phyloP scores from a whole-genome alignment of 306 rosid genomes.

The Trifolium pratense region DNA sequence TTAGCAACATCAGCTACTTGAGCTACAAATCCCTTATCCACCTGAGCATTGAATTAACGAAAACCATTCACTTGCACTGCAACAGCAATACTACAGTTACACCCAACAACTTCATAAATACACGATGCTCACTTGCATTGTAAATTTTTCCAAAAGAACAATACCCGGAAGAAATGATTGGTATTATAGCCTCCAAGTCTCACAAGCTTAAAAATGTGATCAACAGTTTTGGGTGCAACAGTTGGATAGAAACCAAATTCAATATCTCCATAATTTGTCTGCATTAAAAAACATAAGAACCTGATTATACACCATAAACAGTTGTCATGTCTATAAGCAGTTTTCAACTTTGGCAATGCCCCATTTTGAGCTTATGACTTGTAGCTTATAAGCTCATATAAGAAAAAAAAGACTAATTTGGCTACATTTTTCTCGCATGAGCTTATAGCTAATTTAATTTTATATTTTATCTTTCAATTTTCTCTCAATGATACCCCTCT shows the following conservation, averaged over 20 bases:
- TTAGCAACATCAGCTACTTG: conserved; percentile 85
- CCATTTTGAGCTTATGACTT: no score
- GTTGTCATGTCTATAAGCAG: neutral
- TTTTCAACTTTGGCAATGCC: neutral
- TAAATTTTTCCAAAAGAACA: conserved; percentile 36
- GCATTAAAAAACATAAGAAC: conserved; percentile 40
- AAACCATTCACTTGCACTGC: conserved; percentile 40
- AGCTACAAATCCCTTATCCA: conserved; percentile 95
- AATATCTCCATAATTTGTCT: conserved; percentile 93
- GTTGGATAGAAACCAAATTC: conserved; percentile 92
- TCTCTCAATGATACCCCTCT: no score
- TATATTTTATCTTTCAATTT: no score
- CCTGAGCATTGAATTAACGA: conserved; percentile 53
- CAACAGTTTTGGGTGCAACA: conserved; percentile 91
- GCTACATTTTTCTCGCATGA: no score
- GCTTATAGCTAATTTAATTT: no score
- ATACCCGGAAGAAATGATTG: conserved; percentile 91
- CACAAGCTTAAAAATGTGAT: conserved; percentile 91
- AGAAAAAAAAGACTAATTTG: no score
- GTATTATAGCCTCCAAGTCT: conserved; percentile 92
- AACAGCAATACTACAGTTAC: conserved; percentile 10
- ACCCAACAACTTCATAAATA: conserved; percentile 16
- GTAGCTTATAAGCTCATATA: no score
- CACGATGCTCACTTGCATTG: conserved; percentile 3
- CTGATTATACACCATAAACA: conserved; percentile 15